Evolutionary conservation across 306 rosid species (phyloP), one percentile per base, ranked within the genome.

Genomic region (Lithocarpus polystachyus): DNA sequence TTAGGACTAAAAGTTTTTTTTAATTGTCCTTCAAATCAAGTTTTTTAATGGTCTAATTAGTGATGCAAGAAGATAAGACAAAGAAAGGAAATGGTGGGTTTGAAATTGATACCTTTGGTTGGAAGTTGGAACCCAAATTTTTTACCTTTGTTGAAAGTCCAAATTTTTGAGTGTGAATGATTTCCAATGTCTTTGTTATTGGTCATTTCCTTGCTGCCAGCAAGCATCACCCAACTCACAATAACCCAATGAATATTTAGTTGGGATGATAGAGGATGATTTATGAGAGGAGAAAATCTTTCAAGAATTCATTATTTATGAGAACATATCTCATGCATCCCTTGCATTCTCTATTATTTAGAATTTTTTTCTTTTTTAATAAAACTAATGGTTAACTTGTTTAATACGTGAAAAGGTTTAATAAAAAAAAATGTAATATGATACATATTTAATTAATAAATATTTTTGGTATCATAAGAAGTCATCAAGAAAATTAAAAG

Each of bases 61-160:
- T 75, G 60, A 65, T 73, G 62, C 74, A 81, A 64, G 55, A 64
- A 43, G 74, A 81, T 86, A 76, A 60, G 76, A 71, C 56, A 67
- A 0, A 8, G 45, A 37, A 37, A 54, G 73, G 54, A 19, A 22
- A 23, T 80, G 61, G 79, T 80, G 80, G 71, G 65, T 75, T 79
- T 73, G 72, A 81, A 70, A 55, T 77, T 51, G 78, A 37, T 73
- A 5, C 68, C 78, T 62, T 71, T 71, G 12, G 67, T 51, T 81
- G 60, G 52, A 69, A 55, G 45, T 7, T 37, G 45, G 45, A 37
- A 37, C 45, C 37, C 56, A 45, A 69, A 59, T 23, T 68, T 0
- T 9, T 9, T 19, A 68, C 8, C 56, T 73, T 33, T 51, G 3
- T 73, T 70, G 70, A 68, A 45, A 57, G 55, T 11, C 56, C 68